Evolutionary conservation across 208 protist genomes (phyloP), one percentile per base, ranked within the genome.

Genomic region (Lotmaria passim): DNA sequence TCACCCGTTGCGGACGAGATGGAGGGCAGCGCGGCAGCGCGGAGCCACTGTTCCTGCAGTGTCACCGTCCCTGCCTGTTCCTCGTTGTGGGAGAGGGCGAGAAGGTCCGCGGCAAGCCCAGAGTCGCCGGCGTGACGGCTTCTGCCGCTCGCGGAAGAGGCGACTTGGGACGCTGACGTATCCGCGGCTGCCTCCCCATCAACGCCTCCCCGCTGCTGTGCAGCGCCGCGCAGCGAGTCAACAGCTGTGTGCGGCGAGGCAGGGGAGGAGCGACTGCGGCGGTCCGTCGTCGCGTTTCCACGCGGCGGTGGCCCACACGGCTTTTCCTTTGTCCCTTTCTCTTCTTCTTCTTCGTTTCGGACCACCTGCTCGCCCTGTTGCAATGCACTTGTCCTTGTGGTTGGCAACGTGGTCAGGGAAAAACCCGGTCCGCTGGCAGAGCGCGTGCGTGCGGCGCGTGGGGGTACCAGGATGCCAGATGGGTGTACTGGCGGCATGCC

Each of bases 11-110:
- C 41, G 41, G 41, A 4, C 3, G 31, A 26, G 7, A n/a, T 7
- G 7, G 34, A 11, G 2, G 39, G 34, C 0, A 46, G 17, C 1
- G 57, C 12, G 3, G 57, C 36, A 17, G 57, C 50, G 28, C 57
- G 57, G 41, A 38, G 36, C 57, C 57, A 62, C 57, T 62, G 57
- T 17, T 47, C 43, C 10, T 41, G 44, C 31, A 52, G 26, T 10
- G 44, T 30, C 43, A 53, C 41, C n/a, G 12, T 30, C 4, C 30
- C 31, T n/a, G 14, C 6, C 19, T 39, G 3, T 19, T 38, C 26
- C 41, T 62, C 57, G 17, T 44, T 51, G 10, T 41, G 26, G 24
- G 14, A 44, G 2, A n/a, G 24, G 5, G 57, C 11, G 17, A 50
- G 36, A 8, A 30, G 11, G 28, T 36, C 39, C 3, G 30, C 7